These are phyloP conservation scores for Cyanidiococcus yangmingshanensis DNA, from an alignment of 23 red algal genomes.

Conservation along the genomic window DNA sequence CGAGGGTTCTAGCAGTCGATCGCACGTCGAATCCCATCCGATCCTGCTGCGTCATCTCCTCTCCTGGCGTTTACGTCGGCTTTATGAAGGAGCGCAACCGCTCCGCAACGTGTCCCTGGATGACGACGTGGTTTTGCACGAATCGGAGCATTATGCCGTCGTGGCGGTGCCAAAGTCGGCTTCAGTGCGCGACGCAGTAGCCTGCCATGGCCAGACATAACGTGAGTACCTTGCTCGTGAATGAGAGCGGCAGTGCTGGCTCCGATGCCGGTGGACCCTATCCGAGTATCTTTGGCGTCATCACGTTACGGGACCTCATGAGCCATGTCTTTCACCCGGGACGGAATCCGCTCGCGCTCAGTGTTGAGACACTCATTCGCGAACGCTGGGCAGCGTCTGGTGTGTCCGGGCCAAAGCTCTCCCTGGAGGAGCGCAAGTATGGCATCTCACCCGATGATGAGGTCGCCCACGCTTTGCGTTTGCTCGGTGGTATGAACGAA, in stretches of 20 bases:
- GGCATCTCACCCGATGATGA: constrained; percentile 19
- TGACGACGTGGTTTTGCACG: not conserved
- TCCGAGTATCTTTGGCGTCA: constrained; percentile 3
- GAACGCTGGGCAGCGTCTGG: constrained; percentile 4
- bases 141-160: not conserved
- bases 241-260: not conserved
- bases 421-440: constrained; percentile 7
- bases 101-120: not conserved
- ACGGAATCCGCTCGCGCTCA: constrained; percentile 11
- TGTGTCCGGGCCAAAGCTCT: not conserved
- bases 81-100: not conserved
- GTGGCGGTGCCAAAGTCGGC: not conserved
- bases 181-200: constrained; percentile 11
- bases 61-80: not conserved
- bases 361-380: not conserved
- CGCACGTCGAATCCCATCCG: not conserved
- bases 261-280: constrained; percentile 5
- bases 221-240: not conserved
- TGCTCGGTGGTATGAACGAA: constrained; percentile 14
- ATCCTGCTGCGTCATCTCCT: constrained; percentile 12
- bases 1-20: not conserved
- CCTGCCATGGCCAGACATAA: not conserved
- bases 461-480: not conserved
- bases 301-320: constrained; percentile 7
- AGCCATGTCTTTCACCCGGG: not conserved